Evolutionary conservation across 2,329 filamentous ascomycete genomes (phyloP), one percentile per base, ranked within the genome.

Genomic region (Ilyonectria sp.): DNA sequence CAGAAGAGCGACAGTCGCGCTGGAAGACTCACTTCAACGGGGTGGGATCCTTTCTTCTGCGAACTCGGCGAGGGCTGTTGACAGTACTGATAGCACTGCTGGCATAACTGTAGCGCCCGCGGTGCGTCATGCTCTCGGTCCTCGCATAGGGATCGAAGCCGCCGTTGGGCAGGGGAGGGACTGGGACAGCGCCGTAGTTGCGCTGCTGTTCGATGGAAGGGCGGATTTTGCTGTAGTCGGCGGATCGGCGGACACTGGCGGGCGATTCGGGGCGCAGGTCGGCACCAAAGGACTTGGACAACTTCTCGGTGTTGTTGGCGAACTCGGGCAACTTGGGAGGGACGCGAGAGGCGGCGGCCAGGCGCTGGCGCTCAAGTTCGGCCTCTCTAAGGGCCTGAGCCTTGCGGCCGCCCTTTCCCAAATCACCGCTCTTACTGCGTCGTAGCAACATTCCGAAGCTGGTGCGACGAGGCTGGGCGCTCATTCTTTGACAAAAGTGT

Each of bases 11-110:
- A 13, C 1, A 21, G 21, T 52, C 31, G 15, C 23, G 21, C 11
- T 3, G 6, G 11, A 31, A 53, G 29, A 89, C 94, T 89, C 86
- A 98, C 95, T 99, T 99, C 89, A 98, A 97, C 1, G 96, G 94
- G 11, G 95, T 98, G 9, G 96, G 96, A 78, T 99, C 96, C 86
- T 97, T 98, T 84, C 96, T 92, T 85, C 95, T 92, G 76, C 96
- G 91, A 73, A 98, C 92, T 79, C 95, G 91, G 73, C 96, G 91
- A 70, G 96, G 95, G 81, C 93, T 97, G 85, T 97, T 97, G 84
- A 97, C 90, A 67, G 94, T 93, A 85, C 94, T 97, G 73, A 95
- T 89, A 60, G 93, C 92, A 82, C 93, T 97, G 84, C 93, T 97
- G 64, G 95, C 94, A 83, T 98, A 98, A 84, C 95, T 98, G 83